phyloP scores from a whole-genome alignment of 148 eudicot species.

The Rhododendron henanense region DNA sequence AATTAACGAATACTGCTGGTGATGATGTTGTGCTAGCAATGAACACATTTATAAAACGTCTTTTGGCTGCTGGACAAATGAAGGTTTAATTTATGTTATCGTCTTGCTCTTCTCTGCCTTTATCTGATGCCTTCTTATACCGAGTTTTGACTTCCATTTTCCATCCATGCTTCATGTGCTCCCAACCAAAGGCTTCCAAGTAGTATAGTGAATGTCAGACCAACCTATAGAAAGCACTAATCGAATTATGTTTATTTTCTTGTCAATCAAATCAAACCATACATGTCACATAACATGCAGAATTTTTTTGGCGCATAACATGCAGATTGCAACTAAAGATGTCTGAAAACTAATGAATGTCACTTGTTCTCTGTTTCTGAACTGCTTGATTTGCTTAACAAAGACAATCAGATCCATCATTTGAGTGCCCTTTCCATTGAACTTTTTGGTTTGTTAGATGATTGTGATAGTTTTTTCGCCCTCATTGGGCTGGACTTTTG shows the following conservation, averaged over 20 bases:
- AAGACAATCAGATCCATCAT: not conserved
- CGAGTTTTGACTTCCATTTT: not conserved
- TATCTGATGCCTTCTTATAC: not conserved
- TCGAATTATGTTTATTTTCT: not conserved
- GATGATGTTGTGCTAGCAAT: slow-evolving; percentile 83
- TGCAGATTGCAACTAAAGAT: not conserved
- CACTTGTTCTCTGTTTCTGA: not conserved
- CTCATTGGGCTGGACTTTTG: not conserved
- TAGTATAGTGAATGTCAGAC: not conserved
- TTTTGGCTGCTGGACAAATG: slow-evolving; percentile 75
- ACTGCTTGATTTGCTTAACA: not conserved
- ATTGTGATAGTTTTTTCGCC: not conserved
- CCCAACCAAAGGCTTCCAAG: not conserved
- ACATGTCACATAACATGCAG: not conserved
- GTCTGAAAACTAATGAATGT: not conserved
- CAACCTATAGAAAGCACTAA: no score
- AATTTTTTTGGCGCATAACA: not conserved
- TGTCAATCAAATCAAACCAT: not conserved
- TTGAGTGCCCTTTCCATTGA: not conserved
- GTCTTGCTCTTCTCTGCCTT: not conserved
- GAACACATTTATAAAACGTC: slow-evolving; percentile 79
- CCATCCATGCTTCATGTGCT: not conserved
- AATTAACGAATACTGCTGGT: slow-evolving; percentile 78
- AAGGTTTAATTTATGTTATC: slow-evolving; percentile 39
- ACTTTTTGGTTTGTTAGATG: not conserved